phyloP scores from a whole-genome alignment of 352 stramenopile species.

The Pythium myriotylum region DNA sequence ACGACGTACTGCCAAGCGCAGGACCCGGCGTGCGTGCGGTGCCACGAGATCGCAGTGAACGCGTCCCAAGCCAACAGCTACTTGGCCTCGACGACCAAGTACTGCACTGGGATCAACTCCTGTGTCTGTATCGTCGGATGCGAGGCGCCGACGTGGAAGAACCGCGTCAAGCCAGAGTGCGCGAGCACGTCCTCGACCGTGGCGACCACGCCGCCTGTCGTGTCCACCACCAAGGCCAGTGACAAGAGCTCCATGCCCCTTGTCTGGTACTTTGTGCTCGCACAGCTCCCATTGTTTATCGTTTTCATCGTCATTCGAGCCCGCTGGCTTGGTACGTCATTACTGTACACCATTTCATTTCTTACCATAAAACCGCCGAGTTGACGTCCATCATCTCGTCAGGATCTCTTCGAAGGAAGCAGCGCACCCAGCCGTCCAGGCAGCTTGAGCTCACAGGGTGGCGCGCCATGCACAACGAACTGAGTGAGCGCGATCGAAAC shows the following conservation, averaged over 20 bases:
- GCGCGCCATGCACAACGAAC: constrained; percentile 23
- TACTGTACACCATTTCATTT: not conserved
- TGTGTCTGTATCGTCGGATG: constrained; percentile 63
- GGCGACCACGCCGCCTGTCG: not conserved
- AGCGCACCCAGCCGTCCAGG: constrained; percentile 1
- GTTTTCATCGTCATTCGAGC: constrained; percentile 9
- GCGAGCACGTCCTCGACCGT: not conserved
- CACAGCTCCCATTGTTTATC: constrained; percentile 20
- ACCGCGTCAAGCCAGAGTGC: constrained; percentile 14
- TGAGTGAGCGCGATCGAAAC: constrained; percentile 17
- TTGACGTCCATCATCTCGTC: too few relatives aligned
- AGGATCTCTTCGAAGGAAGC: too few relatives aligned
- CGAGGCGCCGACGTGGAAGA: constrained; percentile 29
- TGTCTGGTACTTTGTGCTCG: constrained; percentile 19
- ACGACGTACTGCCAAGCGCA: constrained; percentile 51
- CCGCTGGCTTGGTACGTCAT: constrained; percentile 20
- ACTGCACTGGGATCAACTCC: constrained; percentile 37
- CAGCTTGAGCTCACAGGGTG: constrained; percentile 24
- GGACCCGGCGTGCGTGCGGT: constrained; percentile 47
- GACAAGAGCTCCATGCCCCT: constrained; percentile 1
- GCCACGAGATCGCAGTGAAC: constrained; percentile 41
- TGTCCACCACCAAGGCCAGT: not conserved
- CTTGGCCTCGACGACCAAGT: constrained; percentile 52
- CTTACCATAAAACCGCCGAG: not conserved
- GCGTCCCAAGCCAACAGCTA: constrained; percentile 41